phyloP scores from a whole-genome alignment of 768 basidiomycete species.

The Ramaria sp. region DNA sequence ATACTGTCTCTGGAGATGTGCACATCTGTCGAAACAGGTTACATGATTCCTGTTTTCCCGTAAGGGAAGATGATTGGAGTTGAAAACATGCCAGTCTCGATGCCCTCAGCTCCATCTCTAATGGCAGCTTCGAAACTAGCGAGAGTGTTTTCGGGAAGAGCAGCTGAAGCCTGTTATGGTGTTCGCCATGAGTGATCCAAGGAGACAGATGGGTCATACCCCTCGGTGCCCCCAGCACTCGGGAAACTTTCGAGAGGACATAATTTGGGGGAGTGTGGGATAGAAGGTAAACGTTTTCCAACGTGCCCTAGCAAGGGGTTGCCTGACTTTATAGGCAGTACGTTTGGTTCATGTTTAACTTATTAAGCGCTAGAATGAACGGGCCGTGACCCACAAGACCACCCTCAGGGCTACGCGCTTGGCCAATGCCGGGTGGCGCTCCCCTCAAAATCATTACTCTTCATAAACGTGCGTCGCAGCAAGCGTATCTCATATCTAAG shows the following conservation, averaged over 20 bases:
- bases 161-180: conserved; percentile 59
- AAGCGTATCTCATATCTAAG: neutral
- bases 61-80: neutral
- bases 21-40: conserved; percentile 69
- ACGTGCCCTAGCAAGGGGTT: too few species aligned
- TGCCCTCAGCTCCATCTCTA: conserved; percentile 88
- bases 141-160: conserved; percentile 88
- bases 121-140: conserved; percentile 94
- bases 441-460: too few species aligned
- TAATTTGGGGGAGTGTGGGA: neutral
- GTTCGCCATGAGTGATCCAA: conserved; percentile 1
- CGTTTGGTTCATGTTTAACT: too few species aligned
- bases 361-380: too few species aligned
- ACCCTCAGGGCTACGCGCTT: too few species aligned
- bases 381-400: too few species aligned
- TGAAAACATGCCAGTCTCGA: conserved; percentile 87
- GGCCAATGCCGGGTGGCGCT: too few species aligned
- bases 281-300: too few species aligned
- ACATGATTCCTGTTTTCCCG: conserved; percentile 16
- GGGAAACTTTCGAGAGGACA: conserved; percentile 19
- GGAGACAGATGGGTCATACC: conserved; percentile 26
- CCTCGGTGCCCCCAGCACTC: conserved; percentile 81
- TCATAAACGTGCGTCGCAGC: neutral
- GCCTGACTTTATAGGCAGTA: too few species aligned
- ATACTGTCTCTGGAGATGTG: conserved; percentile 83